Evolutionary conservation across 495 filamentous ascomycete species (phyloP).

Genomic region (Xylaria scruposa): DNA sequence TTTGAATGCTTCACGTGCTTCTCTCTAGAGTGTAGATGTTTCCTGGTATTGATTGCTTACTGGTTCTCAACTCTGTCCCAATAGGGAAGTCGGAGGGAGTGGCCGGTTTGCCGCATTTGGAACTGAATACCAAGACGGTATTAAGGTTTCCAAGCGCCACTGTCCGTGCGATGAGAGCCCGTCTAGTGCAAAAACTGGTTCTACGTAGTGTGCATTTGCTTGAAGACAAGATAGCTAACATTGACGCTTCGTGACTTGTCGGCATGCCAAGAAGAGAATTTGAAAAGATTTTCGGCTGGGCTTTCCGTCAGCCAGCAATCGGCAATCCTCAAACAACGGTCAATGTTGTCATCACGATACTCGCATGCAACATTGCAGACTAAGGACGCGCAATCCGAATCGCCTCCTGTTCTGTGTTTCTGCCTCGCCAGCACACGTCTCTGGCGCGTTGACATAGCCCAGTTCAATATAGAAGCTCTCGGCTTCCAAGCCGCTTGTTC

Average conservation of each 20-base stretch:
- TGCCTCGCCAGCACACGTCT: not conserved
- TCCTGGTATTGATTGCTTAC: not conserved
- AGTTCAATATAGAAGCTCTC: not conserved
- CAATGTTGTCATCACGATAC: slow-evolving; percentile 12
- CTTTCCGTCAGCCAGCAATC: slow-evolving; percentile 3
- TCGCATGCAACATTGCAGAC: slow-evolving; percentile 9
- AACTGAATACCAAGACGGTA: slow-evolving; percentile 4
- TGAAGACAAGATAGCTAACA: not conserved
- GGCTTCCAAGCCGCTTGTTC: slow-evolving; percentile 14
- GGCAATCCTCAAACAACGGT: not conserved
- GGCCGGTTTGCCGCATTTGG: slow-evolving; percentile 10
- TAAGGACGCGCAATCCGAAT: not conserved
- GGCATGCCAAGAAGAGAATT: slow-evolving; percentile 13
- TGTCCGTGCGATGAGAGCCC: not conserved
- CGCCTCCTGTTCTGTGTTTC: not conserved
- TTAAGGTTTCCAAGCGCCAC: not conserved
- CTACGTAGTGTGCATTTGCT: not conserved
- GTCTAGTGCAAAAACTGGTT: not conserved
- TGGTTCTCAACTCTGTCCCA: not conserved
- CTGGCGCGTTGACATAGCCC: not conserved
- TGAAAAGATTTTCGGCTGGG: slow-evolving; percentile 5
- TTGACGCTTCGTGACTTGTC: not conserved
- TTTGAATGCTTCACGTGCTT: slow-evolving; percentile 13
- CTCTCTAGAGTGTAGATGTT: not conserved
- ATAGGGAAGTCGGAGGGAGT: slow-evolving; percentile 24